Evolutionary conservation across 2,329 filamentous ascomycete genomes (phyloP), one percentile per base, ranked within the genome.

Genomic region (Fusarium nanum): DNA sequence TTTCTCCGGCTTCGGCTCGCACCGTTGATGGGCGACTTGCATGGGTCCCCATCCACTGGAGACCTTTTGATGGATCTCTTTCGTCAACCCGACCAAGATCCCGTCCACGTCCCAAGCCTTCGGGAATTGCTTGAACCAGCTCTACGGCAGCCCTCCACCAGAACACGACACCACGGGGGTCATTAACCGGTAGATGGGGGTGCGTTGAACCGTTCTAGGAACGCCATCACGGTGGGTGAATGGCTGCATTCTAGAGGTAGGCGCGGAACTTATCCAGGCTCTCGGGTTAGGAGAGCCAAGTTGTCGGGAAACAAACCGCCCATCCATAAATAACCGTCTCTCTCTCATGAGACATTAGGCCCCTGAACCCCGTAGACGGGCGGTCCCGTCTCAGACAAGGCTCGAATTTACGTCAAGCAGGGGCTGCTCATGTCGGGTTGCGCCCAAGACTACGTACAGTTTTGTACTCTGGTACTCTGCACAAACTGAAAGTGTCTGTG

Each of bases 1-100:
- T 76, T 71, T 75, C 73, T 75, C 76, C 78, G 76, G 75, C 75
- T 72, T 78, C 78, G 78, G 78, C 76, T 79, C 78, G 78, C 78
- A 78, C 76, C 78, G 78, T 76, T 76, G 76, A 73, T 75, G 67
- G 70, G 75, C 73, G 74, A 75, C 71, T 73, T 73, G 73, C 73
- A 75, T 75, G 71, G 74, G 65, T 50, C 62, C 73, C 65, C 66
- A 73, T 74, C 67, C 69, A 60, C 62, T 65, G 67, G 68, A 56
- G 64, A 59, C 56, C 52, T 55, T 72, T 67, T 40, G 30, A 71
- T 72, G 68, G 64, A 70, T 70, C 69, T 60, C 65, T 67, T 72
- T 70, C 55, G 57, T 70, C 67, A 64, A 70, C 65, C 67, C 73
- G 72, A 70, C 55, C 68, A 67, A 61, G 72, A 66, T 73, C 68